These are phyloP conservation scores for Yarrowia sp. DNA, from an alignment of 805 yeast species.

Conservation along the genomic window DNA sequence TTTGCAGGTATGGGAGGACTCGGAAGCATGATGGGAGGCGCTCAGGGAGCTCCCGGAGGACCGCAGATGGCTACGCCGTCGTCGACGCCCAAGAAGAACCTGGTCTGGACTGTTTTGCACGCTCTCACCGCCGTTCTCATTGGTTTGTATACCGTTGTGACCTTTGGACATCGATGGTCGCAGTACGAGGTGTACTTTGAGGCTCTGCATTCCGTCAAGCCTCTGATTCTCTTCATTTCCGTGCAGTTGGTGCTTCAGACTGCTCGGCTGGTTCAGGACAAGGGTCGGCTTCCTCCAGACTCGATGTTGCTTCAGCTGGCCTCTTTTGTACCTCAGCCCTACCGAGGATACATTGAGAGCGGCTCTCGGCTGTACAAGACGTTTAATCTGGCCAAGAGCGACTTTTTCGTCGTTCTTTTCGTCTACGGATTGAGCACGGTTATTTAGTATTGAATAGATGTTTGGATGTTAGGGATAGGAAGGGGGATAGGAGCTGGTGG, in stretches of 20 bases:
- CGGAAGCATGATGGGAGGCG: not conserved
- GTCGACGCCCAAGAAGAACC: not conserved
- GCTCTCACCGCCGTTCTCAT: not conserved
- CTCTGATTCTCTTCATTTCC: slow-evolving; percentile 6
- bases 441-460: not conserved
- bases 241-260: slow-evolving; percentile 15
- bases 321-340: slow-evolving; percentile 17
- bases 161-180: not conserved
- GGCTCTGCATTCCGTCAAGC: not conserved
- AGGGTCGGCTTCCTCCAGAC: slow-evolving; percentile 12
- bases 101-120: slow-evolving; percentile 1
- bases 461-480: not conserved
- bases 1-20: not conserved
- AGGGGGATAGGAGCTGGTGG: no score
- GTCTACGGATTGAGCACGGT: slow-evolving; percentile 4
- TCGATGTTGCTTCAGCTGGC: slow-evolving; percentile 3
- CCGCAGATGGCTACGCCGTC: not conserved
- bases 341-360: slow-evolving; percentile 20
- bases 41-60: not conserved
- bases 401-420: not conserved
- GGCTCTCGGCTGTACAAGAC: slow-evolving; percentile 22
- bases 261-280: slow-evolving; percentile 7
- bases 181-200: not conserved
- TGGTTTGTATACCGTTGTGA: not conserved
- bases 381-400: not conserved